Evolutionary conservation across 192 early-diverging fungal genomes (phyloP), one percentile per base, ranked within the genome.

Genomic region (Backusella macrospora): DNA sequence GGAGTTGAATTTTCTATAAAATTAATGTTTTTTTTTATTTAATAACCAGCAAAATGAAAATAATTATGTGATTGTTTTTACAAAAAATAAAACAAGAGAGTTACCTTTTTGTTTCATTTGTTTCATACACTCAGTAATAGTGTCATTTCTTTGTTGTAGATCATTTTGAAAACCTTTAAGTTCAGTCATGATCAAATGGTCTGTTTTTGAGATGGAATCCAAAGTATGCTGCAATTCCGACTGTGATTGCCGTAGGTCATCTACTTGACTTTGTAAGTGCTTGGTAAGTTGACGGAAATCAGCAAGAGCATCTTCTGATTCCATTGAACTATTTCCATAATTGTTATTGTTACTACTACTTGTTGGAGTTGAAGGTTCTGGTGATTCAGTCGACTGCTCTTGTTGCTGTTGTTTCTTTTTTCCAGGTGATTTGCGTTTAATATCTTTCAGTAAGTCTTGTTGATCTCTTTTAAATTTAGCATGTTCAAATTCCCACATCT

Each of bases 401-500:
- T 49, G 48, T 13, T 52, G 65, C 1, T 42, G 65, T 43, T 72
- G 42, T 59, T 72, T 72, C 21, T 72, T 59, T 10, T 72, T 72
- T 10, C 71, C 71, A 34, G 71, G 71, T 46, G 71, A 64, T 62
- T 72, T 72, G 38, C 71, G 39, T 47, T 62, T 59, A 42, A 72
- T 72, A 34, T 63, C 71, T 29, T 72, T 62, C n/a, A 72, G 14
- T 34, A 72, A 12, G 3, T 72, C 62, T 18, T 64, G 63, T 44
- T 62, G 55, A n/a, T 72, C 71, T 72, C 71, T 45, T 43, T 62
- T 65, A n/a, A 72, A 72, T 21, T 72, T 64, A 43, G 42, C 10
- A 34, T 72, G 71, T 42, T 62, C 71, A 37, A 72, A 72, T 62
- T 72, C 71, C 71, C 71, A 72, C 42, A 42, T 42, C 71, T 72